A percentile compares a stretch with the other conserved stretches of the same genome.
These are phyloP conservation scores for Cordyceps fumosorosea DNA, from an alignment of 2,329 filamentous ascomycete species.

Conservation along the genomic window DNA sequence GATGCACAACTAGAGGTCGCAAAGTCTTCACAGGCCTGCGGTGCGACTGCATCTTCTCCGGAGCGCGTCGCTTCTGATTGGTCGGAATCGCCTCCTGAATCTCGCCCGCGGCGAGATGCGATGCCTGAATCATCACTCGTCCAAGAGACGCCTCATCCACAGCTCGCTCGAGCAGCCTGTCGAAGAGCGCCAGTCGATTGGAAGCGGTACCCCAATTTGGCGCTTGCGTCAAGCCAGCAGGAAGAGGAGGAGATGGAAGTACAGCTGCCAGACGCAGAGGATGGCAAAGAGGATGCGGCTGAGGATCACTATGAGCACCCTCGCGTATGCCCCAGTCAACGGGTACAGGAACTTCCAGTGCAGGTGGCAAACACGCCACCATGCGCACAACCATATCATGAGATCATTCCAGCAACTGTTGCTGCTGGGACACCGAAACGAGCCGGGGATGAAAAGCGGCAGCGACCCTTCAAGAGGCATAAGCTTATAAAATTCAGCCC, in stretches of 20 bases:
- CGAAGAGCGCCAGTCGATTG: not conserved
- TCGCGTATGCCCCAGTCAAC: not conserved
- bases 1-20: not conserved
- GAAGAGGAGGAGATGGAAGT: constrained; percentile 33
- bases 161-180: not conserved
- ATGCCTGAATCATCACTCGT: constrained; percentile 18
- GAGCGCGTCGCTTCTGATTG: constrained; percentile 18
- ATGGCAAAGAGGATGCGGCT: not conserved
- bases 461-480: constrained; percentile 14
- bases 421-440: not conserved
- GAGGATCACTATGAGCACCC: not conserved
- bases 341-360: not conserved
- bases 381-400: constrained; percentile 19
- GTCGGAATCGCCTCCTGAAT: constrained; percentile 17
- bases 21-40: not conserved
- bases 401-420: constrained; percentile 15
- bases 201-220: not conserved
- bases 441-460: not conserved
- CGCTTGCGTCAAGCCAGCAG: not conserved
- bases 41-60: constrained; percentile 10
- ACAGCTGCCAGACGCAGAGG: constrained; percentile 25
- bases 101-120: constrained; percentile 1
- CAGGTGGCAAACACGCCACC: constrained; percentile 17
- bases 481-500: constrained; percentile 22
- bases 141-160: constrained; percentile 21